Evolutionary conservation across 495 filamentous ascomycete genomes (phyloP).

Genomic region (Neurospora tetraspora): DNA sequence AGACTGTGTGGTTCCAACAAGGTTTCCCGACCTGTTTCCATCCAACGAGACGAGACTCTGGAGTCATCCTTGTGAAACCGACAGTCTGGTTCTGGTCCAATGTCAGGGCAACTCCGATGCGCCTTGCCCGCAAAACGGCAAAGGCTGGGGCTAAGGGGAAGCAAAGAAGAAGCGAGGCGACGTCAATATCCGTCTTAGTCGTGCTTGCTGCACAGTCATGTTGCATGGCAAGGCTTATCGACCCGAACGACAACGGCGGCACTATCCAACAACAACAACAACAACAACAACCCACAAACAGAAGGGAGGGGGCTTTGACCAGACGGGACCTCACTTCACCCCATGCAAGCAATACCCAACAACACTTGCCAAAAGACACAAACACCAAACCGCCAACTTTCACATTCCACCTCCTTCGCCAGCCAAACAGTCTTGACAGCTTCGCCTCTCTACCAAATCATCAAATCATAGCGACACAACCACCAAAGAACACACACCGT

Average conservation of each 20-base stretch:
- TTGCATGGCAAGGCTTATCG: not conserved
- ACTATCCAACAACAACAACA: not conserved
- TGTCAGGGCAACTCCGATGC: not conserved
- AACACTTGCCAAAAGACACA: not conserved
- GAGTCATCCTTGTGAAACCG: constrained; percentile 9
- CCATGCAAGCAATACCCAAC: not conserved
- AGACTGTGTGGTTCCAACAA: not conserved
- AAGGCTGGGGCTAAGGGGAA: not conserved
- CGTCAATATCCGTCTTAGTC: not conserved
- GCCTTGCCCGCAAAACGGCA: not conserved
- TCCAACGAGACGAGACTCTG: constrained; percentile 4
- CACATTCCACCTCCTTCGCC: not conserved
- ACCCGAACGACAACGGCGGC: not conserved
- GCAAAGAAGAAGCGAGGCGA: not conserved
- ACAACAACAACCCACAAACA: too few relatives aligned
- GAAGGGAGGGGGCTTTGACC: not conserved
- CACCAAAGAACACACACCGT: not conserved
- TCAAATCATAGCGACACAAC: not conserved
- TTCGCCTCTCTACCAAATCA: not conserved
- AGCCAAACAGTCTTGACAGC: not conserved
- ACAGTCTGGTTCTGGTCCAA: not conserved
- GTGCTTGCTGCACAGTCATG: not conserved
- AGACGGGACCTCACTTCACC: not conserved
- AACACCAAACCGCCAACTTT: not conserved
- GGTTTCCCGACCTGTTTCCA: not conserved